Evolutionary conservation across 1,284 basidiomycete species (phyloP).

Genomic region (Porodaedalea pini): DNA sequence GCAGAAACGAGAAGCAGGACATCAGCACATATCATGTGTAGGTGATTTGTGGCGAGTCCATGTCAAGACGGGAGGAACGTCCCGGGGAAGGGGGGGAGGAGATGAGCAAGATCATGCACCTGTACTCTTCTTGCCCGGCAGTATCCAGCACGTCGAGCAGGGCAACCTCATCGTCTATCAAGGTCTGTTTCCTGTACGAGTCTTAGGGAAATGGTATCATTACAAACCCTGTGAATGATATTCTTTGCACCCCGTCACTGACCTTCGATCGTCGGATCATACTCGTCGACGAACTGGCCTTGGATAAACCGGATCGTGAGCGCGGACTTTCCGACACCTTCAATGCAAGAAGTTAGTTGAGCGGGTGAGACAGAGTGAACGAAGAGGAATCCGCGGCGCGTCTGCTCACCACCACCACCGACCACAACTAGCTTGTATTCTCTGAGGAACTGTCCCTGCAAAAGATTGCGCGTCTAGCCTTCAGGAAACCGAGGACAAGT

Average conservation of each 20-base stretch:
- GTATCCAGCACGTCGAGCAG: constrained; percentile 97
- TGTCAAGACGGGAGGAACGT: background rate
- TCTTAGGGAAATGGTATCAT: constrained; percentile 45
- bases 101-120: constrained; percentile 72
- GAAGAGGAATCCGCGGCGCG: background rate
- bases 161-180: constrained; percentile 97
- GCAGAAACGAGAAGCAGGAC: background rate
- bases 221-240: background rate
- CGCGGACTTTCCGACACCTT: constrained; percentile 95
- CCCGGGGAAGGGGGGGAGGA: background rate
- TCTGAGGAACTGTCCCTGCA: constrained; percentile 86
- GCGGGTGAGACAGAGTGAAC: background rate
- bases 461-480: background rate
- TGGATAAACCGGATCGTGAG: constrained; percentile 98
- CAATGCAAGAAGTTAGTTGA: background rate
- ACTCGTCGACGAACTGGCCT: constrained; percentile 96
- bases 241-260: constrained; percentile 21
- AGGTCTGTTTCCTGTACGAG: constrained; percentile 92
- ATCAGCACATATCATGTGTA: constrained; percentile 11
- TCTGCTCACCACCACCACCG: constrained; percentile 85
- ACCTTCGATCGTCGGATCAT: constrained; percentile 97
- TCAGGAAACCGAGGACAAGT: background rate
- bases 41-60: background rate
- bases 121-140: constrained; percentile 98
- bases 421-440: constrained; percentile 98